Conservation (phyloP, 768 basidiomycete species). For the Mycena metata region DNA sequence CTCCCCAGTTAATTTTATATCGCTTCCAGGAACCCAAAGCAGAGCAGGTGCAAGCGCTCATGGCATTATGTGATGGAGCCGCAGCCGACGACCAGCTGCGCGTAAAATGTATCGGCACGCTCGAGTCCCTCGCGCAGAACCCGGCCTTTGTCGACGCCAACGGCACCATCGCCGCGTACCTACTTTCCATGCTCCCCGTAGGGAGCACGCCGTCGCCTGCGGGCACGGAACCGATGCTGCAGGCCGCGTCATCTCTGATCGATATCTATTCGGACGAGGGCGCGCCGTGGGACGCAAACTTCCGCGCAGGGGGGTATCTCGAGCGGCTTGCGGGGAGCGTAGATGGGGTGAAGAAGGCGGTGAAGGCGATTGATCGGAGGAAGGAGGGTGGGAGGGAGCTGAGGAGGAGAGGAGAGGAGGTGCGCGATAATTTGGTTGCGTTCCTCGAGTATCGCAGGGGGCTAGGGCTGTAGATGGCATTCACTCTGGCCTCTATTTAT, state of each 20-base stretch:
- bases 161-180: conserved; percentile 75
- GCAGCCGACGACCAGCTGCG: conserved; percentile 67
- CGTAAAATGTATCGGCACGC: conserved; percentile 87
- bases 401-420: conserved; percentile 78
- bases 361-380: conserved; percentile 75
- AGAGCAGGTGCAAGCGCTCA: conserved; percentile 74
- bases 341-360: conserved; percentile 71
- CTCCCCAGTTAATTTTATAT: not conserved
- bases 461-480: conserved; percentile 55
- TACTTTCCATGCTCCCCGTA: conserved; percentile 74
- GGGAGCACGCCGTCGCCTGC: conserved; percentile 53
- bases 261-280: conserved; percentile 95
- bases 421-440: conserved; percentile 79
- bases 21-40: conserved; percentile 64
- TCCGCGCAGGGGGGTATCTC: conserved; percentile 72
- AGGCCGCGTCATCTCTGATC: conserved; percentile 85
- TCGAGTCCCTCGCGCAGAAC: conserved; percentile 86
- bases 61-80: conserved; percentile 69
- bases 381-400: conserved; percentile 77
- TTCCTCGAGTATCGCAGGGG: conserved; percentile 81
- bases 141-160: conserved; percentile 76
- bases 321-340: conserved; percentile 68
- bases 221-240: conserved; percentile 79
- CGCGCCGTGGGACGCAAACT: conserved; percentile 84
- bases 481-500: no score